Conservation (phyloP, 305 asterid genomes). For the Fraxinus angustifolia region DNA sequence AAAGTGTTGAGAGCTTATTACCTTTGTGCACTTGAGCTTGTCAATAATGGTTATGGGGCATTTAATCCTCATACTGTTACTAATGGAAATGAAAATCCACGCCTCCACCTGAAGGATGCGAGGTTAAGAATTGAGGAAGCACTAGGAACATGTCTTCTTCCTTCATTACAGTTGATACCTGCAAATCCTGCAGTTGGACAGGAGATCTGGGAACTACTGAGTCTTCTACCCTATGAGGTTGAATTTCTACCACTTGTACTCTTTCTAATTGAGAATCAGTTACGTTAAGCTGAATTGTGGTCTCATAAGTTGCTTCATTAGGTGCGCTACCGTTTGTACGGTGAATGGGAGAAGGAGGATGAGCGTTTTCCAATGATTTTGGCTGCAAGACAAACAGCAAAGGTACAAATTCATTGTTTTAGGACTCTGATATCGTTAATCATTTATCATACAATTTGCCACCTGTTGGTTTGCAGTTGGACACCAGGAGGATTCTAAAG, state of each 20-base stretch:
- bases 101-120: conserved; percentile 74
- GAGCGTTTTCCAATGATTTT: conserved; percentile 87
- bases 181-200: conserved; percentile 99
- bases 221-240: conserved; percentile 94
- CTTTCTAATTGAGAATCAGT: conserved; percentile 10
- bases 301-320: conserved; percentile 29
- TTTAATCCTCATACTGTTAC: conserved; percentile 40
- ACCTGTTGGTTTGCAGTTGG: conserved; percentile 57
- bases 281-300: conserved; percentile 18
- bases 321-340: conserved; percentile 94
- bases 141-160: conserved; percentile 84
- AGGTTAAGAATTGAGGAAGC: conserved; percentile 89
- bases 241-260: conserved; percentile 17
- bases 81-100: conserved; percentile 52
- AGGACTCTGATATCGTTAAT: conserved; percentile 10
- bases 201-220: conserved; percentile 94
- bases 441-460: conserved; percentile 19
- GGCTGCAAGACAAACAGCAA: conserved; percentile 89
- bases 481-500: conserved; percentile 87
- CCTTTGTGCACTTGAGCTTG: conserved; percentile 76
- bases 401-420: conserved; percentile 42
- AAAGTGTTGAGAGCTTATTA: conserved; percentile 87
- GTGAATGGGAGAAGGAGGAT: conserved; percentile 98
- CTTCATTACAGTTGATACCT: conserved; percentile 95
- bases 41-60: conserved; percentile 44